phyloP scores from a whole-genome alignment of 2,329 filamentous ascomycete species.

The Dryadomyces quercus-mongolicae region DNA sequence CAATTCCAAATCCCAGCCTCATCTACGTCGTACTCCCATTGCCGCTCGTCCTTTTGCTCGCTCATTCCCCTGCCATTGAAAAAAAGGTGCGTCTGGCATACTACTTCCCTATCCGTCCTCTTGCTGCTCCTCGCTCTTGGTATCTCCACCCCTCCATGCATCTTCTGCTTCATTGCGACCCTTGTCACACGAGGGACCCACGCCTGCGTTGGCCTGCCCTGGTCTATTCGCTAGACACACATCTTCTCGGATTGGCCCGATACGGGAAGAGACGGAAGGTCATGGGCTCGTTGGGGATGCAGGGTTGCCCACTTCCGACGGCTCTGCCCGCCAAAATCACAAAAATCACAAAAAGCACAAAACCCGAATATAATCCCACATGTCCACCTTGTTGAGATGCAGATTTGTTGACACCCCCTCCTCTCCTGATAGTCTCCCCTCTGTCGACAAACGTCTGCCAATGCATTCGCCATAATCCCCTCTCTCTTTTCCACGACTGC shows the following conservation, averaged over 20 bases:
- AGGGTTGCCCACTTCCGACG: too few species aligned
- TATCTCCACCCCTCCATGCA: not conserved
- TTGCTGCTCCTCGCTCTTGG: not conserved
- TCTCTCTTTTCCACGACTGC: not conserved
- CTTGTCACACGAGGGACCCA: not conserved
- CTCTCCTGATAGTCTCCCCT: too few species aligned
- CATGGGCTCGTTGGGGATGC: not conserved
- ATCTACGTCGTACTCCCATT: not conserved
- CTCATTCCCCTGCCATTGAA: not conserved
- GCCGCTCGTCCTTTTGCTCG: not conserved
- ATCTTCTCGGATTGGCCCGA: not conserved
- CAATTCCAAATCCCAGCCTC: not conserved
- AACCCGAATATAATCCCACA: too few species aligned
- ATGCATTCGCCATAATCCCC: constrained; percentile 15
- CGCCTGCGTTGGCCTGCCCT: not conserved
- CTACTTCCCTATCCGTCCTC: not conserved
- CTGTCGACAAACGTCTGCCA: constrained; percentile 3
- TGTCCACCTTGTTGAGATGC: too few species aligned
- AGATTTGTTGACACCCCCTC: too few species aligned
- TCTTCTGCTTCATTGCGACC: not conserved
- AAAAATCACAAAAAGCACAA: too few species aligned
- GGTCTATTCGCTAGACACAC: not conserved
- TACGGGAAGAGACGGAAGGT: not conserved
- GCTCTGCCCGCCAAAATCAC: too few species aligned
- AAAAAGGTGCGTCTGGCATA: not conserved